Evolutionary conservation across 2,329 filamentous ascomycete species (phyloP), one percentile per base, ranked within the genome.

Genomic region (Bimuria novae-zelandiae): DNA sequence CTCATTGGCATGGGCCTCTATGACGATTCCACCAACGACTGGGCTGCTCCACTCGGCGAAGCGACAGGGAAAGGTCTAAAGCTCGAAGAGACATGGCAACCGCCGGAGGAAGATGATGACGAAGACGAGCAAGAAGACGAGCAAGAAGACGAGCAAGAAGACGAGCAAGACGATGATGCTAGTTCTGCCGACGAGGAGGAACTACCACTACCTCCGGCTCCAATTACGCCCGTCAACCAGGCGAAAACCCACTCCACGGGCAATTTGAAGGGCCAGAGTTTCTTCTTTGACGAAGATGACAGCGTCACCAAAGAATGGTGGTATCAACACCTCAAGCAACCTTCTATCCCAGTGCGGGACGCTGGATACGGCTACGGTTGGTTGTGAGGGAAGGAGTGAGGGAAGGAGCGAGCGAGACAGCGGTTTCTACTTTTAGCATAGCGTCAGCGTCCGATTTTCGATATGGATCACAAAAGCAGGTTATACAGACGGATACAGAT

Each of bases 1-100:
- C 80, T 93, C 1, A 81, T 92, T n/a, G 89, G 89, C 17, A 87
- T 94, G 82, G 90, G 90, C 0, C 81, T 94, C 0, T 94, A 94
- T 71, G 89, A 91, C 64, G 87, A 86, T 50, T 82, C 74, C 80
- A 85, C 73, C 70, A 78, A 30, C 79, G 80, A 22, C 70, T 89
- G 16, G 72, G 86, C 41, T 81, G 82, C 7, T 70, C 55, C 60
- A 6, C 60, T 72, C 0, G 79, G 81, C 57, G 60, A 68, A 49
- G 76, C 81, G 3, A 79, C 77, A 16, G 89, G 89, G 52, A 90
- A 90, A 71, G 89, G 89, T 0, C 76, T 93, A 61, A 93, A 92
- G 70, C 77, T 94, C 3, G 89, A 93, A 72, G 89, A 92, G 70
- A 89, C 89, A 0, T 93, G 82, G 89, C 87, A 84, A 71, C 89